A percentile compares a stretch with the other conserved stretches of the same genome.
phyloP scores from a whole-genome alignment of 257 asterid species.

The Mentha longifolia region DNA sequence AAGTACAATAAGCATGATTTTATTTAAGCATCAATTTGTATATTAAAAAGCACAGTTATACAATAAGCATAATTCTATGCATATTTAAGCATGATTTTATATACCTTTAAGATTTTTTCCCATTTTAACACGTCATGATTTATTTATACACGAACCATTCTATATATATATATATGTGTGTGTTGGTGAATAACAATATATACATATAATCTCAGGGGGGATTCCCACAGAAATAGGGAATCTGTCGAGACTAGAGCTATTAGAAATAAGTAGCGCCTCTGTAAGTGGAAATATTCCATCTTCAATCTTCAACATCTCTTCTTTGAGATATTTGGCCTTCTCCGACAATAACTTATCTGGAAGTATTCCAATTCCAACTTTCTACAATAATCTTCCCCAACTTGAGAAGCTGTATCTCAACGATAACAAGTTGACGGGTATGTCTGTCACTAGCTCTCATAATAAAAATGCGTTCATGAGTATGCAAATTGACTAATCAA shows the following conservation, averaged over 20 bases:
- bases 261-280: not conserved
- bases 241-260: not conserved
- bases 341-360: not conserved
- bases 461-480: not conserved
- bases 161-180: too few species aligned
- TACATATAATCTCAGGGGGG: not conserved
- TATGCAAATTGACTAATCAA: too few species aligned
- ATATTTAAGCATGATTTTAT: too few species aligned
- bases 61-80: too few species aligned
- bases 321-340: not conserved
- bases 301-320: constrained; percentile 13
- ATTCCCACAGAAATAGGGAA: not conserved
- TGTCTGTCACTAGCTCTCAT: too few species aligned
- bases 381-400: not conserved
- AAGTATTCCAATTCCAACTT: not conserved
- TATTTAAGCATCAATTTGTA: too few species aligned
- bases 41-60: too few species aligned
- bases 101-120: too few species aligned
- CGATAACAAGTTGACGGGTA: not conserved
- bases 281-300: not conserved
- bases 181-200: too few species aligned
- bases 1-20: too few species aligned
- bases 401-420: not conserved
- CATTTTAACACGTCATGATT: too few species aligned
- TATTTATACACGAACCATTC: too few species aligned